Evolutionary conservation across 176 grass and related monocot genomes (phyloP).

Genomic region (Zoysia pacifica): DNA sequence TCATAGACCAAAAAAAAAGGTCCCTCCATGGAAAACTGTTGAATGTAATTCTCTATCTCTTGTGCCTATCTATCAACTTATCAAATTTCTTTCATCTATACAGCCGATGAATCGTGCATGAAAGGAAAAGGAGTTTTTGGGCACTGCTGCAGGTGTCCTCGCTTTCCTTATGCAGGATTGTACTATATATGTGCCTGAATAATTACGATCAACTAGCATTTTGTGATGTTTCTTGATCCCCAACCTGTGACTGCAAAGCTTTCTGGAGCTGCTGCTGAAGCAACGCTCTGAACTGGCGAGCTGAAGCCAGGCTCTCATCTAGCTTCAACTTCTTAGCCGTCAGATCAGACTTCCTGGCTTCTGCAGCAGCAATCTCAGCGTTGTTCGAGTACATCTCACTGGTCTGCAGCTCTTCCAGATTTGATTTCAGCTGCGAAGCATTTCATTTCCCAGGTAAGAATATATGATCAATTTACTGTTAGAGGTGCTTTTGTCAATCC

Average conservation of each 20-base stretch:
- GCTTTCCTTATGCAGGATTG: neutral
- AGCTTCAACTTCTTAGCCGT: constrained; percentile 64
- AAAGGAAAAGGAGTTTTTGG: neutral
- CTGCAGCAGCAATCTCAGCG: constrained; percentile 52
- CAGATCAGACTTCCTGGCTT: constrained; percentile 69
- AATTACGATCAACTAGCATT: constrained; percentile 13
- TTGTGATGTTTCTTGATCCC: constrained; percentile 32
- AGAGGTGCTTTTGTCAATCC: constrained; percentile 16
- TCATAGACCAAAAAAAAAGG: neutral
- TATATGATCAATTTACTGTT: constrained; percentile 19
- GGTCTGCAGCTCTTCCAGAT: constrained; percentile 55
- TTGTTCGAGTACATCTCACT: constrained; percentile 48
- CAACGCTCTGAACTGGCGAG: constrained; percentile 55
- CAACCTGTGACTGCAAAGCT: constrained; percentile 48
- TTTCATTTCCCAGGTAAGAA: neutral
- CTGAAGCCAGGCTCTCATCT: constrained; percentile 56
- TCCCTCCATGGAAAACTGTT: neutral
- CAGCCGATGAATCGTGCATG: neutral
- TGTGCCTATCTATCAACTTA: neutral
- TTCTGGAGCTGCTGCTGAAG: constrained; percentile 81
- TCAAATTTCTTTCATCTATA: neutral
- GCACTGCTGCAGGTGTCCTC: neutral
- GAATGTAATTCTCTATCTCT: neutral
- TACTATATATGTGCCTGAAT: neutral
- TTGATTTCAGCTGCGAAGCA: constrained; percentile 54